Percentiles rank a stretch among this genome's conserved stretches.
phyloP scores from a whole-genome alignment of 1,284 basidiomycete species.

The Apiotrichum siamense region DNA sequence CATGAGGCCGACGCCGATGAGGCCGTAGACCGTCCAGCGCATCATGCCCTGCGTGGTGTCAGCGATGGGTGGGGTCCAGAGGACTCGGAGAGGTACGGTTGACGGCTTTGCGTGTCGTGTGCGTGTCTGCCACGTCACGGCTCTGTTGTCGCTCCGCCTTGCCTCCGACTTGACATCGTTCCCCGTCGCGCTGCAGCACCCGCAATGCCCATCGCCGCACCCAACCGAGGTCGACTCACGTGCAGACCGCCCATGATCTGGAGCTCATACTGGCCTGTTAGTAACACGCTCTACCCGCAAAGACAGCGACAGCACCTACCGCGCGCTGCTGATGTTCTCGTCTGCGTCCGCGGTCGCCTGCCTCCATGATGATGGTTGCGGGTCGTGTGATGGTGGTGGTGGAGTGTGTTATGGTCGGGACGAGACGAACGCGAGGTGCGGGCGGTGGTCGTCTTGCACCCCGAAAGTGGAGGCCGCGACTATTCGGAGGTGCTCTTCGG shows the following conservation, averaged over 20 bases:
- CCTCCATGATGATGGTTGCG: slow-evolving; percentile 1
- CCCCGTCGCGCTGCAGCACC: not conserved
- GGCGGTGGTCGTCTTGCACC: too few species aligned
- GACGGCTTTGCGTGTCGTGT: not conserved
- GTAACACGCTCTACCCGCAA: not conserved
- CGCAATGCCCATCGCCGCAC: not conserved
- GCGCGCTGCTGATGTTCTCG: slow-evolving; percentile 38
- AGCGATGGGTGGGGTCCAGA: not conserved
- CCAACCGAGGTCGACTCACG: slow-evolving; percentile 13
- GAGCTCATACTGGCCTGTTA: slow-evolving; percentile 31
- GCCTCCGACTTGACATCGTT: not conserved
- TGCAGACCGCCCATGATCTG: slow-evolving; percentile 35
- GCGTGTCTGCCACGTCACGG: not conserved
- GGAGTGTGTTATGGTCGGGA: not conserved
- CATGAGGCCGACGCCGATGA: slow-evolving; percentile 59
- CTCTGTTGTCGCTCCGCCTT: too few species aligned
- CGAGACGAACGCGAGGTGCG: too few species aligned
- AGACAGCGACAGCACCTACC: slow-evolving; percentile 14
- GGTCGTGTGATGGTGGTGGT: not conserved
- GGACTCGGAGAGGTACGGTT: not conserved
- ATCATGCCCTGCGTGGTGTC: slow-evolving; percentile 55
- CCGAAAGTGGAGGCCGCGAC: not conserved
- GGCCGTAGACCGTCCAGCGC: slow-evolving; percentile 54
- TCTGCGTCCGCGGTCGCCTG: slow-evolving; percentile 28
- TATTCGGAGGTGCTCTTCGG: not conserved